These are phyloP conservation scores for Rosa lucieae DNA, from an alignment of 306 rosid genomes.

Conservation along the genomic window DNA sequence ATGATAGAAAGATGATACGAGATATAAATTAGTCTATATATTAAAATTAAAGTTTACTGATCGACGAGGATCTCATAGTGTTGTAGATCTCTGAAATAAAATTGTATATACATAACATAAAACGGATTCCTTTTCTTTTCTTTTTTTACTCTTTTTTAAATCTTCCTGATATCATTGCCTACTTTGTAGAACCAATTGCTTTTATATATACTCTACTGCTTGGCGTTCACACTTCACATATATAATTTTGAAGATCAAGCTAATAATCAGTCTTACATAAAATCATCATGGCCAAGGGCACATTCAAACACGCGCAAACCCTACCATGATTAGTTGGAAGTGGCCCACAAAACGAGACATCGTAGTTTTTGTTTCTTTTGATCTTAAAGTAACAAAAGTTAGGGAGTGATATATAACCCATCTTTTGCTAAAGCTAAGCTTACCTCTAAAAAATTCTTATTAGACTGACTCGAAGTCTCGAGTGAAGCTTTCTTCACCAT, in stretches of 20 bases:
- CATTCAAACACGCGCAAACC: conserved; percentile 19
- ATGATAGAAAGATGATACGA: not conserved
- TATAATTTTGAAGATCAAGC: not conserved
- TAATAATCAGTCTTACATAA: not conserved
- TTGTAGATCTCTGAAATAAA: not conserved
- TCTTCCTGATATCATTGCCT: conserved; percentile 42
- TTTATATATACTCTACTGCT: conserved; percentile 34
- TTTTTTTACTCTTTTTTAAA: conserved; percentile 6
- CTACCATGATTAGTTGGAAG: conserved; percentile 24
- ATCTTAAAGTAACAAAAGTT: conserved; percentile 83
- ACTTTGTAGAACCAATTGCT: conserved; percentile 36
- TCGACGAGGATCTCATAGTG: no score
- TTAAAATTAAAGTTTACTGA: no score
- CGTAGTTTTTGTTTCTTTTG: conserved; percentile 49
- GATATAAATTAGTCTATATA: no score
- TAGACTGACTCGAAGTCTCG: conserved; percentile 41
- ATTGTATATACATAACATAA: not conserved
- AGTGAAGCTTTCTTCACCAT: conserved; percentile 44
- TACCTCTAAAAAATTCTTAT: conserved; percentile 38
- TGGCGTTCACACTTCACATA: conserved; percentile 33
- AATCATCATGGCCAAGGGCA: conserved; percentile 14
- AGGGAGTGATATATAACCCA: conserved; percentile 43
- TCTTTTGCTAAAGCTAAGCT: conserved; percentile 67
- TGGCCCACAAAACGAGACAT: conserved; percentile 55
- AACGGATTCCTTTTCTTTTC: not conserved